Evolutionary conservation across 345 rosid genomes (phyloP).

Genomic region (Rhizophora apiculata): DNA sequence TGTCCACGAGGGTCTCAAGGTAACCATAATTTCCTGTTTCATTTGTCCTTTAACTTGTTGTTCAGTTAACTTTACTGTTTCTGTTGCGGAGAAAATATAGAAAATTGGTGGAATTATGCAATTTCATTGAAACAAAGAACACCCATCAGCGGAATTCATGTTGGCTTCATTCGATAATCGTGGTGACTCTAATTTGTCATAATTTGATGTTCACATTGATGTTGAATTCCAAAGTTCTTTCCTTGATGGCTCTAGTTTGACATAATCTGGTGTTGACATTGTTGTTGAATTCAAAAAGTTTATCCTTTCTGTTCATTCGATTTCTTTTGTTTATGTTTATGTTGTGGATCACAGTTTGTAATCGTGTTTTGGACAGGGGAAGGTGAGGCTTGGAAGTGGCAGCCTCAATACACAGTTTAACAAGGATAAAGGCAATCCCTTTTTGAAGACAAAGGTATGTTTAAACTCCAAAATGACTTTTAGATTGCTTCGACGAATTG

Average conservation of each 20-base stretch:
- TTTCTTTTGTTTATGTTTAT: not conserved
- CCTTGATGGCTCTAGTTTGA: too few relatives aligned
- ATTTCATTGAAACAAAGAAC: not conserved
- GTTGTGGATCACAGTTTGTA: constrained; percentile 6
- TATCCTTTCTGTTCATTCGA: too few relatives aligned
- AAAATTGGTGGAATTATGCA: not conserved
- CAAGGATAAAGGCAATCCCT: constrained; percentile 33
- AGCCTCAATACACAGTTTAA: constrained; percentile 23
- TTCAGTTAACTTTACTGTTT: not conserved
- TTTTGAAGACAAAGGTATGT: constrained; percentile 52
- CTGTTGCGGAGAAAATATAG: not conserved
- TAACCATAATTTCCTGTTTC: constrained; percentile 13
- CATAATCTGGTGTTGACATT: too few relatives aligned
- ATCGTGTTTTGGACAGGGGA: constrained; percentile 38
- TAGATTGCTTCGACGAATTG: not conserved
- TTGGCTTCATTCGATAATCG: not conserved
- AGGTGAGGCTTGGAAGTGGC: constrained; percentile 52
- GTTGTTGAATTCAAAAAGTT: too few relatives aligned
- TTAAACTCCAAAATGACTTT: not conserved
- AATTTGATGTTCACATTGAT: too few relatives aligned
- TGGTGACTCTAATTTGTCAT: too few relatives aligned
- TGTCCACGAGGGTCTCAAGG: constrained; percentile 56
- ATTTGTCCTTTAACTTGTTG: too few relatives aligned
- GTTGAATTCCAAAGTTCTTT: too few relatives aligned
- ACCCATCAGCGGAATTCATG: not conserved